Base-by-base conservation (phyloP, 1,284 basidiomycete species). In the Neolentinus lepideus region DNA sequence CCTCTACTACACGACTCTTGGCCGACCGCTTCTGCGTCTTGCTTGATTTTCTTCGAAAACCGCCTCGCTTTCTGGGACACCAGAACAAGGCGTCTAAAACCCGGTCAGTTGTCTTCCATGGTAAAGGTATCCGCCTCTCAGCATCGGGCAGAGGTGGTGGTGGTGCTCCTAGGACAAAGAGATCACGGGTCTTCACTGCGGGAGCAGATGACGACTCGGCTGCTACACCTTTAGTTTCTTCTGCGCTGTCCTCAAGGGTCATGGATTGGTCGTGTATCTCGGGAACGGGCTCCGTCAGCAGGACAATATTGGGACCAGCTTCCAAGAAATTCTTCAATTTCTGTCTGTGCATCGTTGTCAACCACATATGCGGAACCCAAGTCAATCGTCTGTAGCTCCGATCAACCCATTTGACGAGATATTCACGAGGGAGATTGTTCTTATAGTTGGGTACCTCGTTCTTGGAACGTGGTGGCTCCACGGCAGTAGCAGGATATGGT, bases 291-390 rank as follows among this genome's bases (percentile, higher is more conserved):
- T 76, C 72, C 0, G 74, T 75, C 3, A 91, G 70, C 29, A 94
- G 72, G 25, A 83, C 75, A n/a, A 93, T 78, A 61, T 78, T 82
- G 0, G 88, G 74, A 1, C 93, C 92, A 19, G 76, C 75, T 6
- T 68, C 62, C 31, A 96, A 75, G 69, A 96, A 98, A 67, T 90
- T 81, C 60, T 84, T 83, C 55, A 97, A 72, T 64, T 85, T 90
- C 14, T 67, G 65, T 2, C 70, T 65, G 51, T 83, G 74, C 9
- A 80, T 83, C 2, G 87, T 81, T 27, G 84, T 72, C 0, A 97
- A 74, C 91, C 91, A 97, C 71, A 88, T 85, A 65, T 96, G 94
- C 19, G 93, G 88, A 1, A 95, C 92, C 94, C 94, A 96, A 61
- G 85, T 75, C 47, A 82, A 74, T 56, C 91, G 83, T 53, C 87